These are phyloP conservation scores for Adansonia rubrostipa DNA, from an alignment of 441 rosid species.

Conservation along the genomic window DNA sequence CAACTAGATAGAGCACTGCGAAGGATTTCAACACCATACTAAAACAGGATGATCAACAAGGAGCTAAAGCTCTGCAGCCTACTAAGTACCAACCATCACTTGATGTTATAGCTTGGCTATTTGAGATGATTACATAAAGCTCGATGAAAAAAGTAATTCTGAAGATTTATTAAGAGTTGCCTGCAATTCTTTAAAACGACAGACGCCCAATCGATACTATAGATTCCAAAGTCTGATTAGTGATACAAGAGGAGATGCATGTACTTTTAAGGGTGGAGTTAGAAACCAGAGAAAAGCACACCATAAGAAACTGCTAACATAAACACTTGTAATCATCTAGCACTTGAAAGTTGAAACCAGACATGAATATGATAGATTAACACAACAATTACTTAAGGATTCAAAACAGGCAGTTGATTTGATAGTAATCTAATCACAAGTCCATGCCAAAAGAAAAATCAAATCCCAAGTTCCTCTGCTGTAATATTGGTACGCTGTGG, in stretches of 20 bases:
- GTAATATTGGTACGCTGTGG: neutral
- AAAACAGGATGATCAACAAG: neutral
- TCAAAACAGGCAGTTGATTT: neutral
- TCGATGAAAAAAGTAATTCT: neutral
- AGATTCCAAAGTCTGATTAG: neutral
- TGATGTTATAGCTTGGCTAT: neutral
- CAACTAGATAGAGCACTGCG: no score
- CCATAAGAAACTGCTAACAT: neutral
- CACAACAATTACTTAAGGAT: neutral
- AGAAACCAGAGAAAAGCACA: neutral
- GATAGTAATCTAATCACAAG: neutral
- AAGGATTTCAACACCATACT: neutral
- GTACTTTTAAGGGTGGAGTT: neutral
- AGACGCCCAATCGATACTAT: neutral
- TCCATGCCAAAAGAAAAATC: neutral
- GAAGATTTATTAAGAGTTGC: neutral
- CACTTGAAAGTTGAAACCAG: neutral
- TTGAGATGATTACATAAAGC: neutral
- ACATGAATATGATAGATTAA: neutral
- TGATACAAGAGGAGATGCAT: neutral
- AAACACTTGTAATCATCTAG: neutral
- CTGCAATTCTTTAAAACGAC: neutral
- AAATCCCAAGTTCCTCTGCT: neutral
- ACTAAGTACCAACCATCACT: neutral
- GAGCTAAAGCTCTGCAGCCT: slow-evolving; percentile 10